Evolutionary conservation across 495 filamentous ascomycete species (phyloP).

Genomic region (Bryoglossum gracile): DNA sequence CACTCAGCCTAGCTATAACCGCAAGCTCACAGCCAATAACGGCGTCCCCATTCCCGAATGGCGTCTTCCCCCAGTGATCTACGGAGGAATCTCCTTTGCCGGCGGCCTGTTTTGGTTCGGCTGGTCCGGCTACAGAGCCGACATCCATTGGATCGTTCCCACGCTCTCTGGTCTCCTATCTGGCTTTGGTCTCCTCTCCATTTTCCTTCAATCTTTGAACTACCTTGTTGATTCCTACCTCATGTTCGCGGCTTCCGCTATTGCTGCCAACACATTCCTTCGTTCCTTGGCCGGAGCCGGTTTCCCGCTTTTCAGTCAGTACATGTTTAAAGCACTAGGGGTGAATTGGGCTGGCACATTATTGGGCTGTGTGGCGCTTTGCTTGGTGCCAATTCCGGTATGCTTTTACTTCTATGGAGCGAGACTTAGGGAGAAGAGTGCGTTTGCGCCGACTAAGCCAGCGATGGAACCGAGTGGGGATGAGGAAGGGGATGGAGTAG

Average conservation of each 20-base stretch:
- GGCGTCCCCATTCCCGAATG: constrained; percentile 75
- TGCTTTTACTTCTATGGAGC: constrained; percentile 57
- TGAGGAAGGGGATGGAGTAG: constrained; percentile 5
- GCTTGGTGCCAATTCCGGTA: constrained; percentile 69
- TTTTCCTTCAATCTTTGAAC: constrained; percentile 80
- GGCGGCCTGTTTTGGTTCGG: constrained; percentile 82
- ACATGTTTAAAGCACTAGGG: constrained; percentile 74
- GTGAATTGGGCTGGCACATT: constrained; percentile 73
- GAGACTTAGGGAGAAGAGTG: constrained; percentile 56
- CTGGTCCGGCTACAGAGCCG: constrained; percentile 59
- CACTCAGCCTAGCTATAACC: constrained; percentile 59
- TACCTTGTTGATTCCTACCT: constrained; percentile 86
- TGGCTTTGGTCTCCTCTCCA: constrained; percentile 59
- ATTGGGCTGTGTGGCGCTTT: constrained; percentile 62
- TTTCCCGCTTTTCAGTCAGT: constrained; percentile 74
- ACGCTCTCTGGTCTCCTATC: constrained; percentile 58
- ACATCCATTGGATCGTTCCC: constrained; percentile 78
- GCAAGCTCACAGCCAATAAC: constrained; percentile 65
- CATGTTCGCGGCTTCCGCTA: constrained; percentile 81
- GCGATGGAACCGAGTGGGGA: constrained; percentile 10
- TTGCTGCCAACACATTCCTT: constrained; percentile 84
- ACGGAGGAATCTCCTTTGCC: constrained; percentile 67
- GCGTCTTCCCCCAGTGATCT: constrained; percentile 73
- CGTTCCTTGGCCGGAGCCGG: constrained; percentile 68
- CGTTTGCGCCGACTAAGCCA: constrained; percentile 54